Evolutionary conservation across 23 red algal genomes (phyloP).

Genomic region (Cyanidium caldarium): DNA sequence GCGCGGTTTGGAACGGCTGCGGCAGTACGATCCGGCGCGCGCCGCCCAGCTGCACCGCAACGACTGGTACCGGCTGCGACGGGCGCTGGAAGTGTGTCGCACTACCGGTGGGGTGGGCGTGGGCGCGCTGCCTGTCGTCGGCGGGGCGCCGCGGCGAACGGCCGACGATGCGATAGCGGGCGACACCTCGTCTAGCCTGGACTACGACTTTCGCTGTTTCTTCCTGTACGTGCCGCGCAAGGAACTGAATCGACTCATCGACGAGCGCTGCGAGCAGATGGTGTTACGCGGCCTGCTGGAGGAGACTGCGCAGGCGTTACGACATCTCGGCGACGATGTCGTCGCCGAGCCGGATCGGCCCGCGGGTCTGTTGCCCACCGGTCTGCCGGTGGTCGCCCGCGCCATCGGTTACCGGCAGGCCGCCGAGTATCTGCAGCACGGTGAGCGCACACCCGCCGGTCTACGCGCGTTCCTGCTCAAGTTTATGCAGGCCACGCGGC

Average conservation of each 20-base stretch:
- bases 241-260: constrained; percentile 46
- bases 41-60: constrained; percentile 35
- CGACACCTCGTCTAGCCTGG: background rate
- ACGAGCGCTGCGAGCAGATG: constrained; percentile 74
- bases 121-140: constrained; percentile 35
- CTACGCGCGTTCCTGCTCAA: constrained; percentile 21
- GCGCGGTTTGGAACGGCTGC: constrained; percentile 16
- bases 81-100: constrained; percentile 55
- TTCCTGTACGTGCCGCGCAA: constrained; percentile 44
- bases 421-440: constrained; percentile 29
- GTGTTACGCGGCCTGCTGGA: background rate
- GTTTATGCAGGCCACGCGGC: constrained; percentile 54
- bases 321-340: background rate
- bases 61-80: constrained; percentile 88
- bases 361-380: background rate
- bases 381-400: constrained; percentile 29
- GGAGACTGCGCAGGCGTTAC: background rate
- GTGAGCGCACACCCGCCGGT: background rate
- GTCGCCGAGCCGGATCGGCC: background rate
- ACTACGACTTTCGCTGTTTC: constrained; percentile 75
- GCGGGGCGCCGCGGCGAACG: constrained; percentile 25
- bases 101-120: constrained; percentile 29
- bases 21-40: constrained; percentile 32
- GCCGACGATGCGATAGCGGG: background rate
- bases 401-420: constrained; percentile 94